Conservation (phyloP, 306 rosid genomes). For the Quillaja saponaria region DNA sequence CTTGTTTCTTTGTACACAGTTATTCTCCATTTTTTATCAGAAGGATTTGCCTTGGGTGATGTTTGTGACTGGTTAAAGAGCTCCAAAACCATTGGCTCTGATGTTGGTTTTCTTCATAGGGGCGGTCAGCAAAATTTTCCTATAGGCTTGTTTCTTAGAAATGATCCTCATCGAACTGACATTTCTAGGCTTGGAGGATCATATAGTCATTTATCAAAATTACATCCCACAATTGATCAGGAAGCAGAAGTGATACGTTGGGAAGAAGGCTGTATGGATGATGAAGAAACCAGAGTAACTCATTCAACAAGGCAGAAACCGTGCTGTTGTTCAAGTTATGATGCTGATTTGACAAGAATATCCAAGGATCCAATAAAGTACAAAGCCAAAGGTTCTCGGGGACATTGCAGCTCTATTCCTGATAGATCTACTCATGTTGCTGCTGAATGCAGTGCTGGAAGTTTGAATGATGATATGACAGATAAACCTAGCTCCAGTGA, state of each 20-base stretch:
- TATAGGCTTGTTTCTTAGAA: conserved; percentile 59
- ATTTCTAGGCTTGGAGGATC: conserved; percentile 96
- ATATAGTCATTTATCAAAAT: conserved; percentile 69
- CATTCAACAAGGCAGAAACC: conserved; percentile 84
- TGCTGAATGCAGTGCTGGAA: conserved; percentile 78
- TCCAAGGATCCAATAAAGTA: conserved; percentile 64
- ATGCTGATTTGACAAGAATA: conserved; percentile 64
- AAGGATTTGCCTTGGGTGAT: conserved; percentile 82
- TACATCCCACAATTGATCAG: conserved; percentile 54
- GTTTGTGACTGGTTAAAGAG: conserved; percentile 79
- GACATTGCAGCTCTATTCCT: conserved; percentile 64
- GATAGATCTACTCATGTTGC: conserved; percentile 86
- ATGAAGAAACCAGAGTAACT: conserved; percentile 71
- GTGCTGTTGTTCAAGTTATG: conserved; percentile 87
- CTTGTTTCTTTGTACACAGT: conserved; percentile 88
- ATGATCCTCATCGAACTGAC: conserved; percentile 65
- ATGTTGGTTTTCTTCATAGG: conserved; percentile 93
- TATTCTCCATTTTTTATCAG: conserved; percentile 87
- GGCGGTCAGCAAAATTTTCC: conserved; percentile 92
- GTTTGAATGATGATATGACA: conserved; percentile 75
- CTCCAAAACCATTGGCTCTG: conserved; percentile 50
- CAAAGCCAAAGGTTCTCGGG: conserved; percentile 65
- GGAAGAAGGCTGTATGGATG: conserved; percentile 98
- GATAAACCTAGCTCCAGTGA: conserved; percentile 92
- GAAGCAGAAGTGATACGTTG: conserved; percentile 73